phyloP scores from a whole-genome alignment of 164 flowering plant species.

The Hamamelis virginiana region DNA sequence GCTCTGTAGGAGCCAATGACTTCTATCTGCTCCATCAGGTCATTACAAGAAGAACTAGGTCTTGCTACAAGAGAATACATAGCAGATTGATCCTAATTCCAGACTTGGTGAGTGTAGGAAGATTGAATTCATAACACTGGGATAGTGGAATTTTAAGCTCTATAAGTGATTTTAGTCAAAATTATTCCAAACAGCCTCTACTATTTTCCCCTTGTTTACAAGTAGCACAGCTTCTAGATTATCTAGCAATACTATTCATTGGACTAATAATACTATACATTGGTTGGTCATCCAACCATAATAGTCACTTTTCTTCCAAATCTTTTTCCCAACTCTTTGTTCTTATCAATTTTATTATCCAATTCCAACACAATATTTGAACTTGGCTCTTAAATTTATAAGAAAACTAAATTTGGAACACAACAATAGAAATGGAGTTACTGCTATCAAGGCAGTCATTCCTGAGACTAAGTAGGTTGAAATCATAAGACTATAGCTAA shows the following conservation, averaged over 20 bases:
- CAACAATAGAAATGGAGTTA: too few relatives aligned
- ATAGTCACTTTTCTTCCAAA: background rate
- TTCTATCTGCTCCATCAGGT: constrained; percentile 24
- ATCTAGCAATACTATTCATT: background rate
- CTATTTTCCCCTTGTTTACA: too few relatives aligned
- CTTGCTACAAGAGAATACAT: background rate
- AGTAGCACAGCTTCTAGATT: background rate
- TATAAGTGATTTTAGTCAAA: too few relatives aligned
- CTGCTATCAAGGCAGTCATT: too few relatives aligned
- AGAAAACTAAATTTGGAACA: too few relatives aligned
- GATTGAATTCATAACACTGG: background rate
- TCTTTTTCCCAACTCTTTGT: background rate
- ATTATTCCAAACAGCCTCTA: too few relatives aligned
- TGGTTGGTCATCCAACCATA: background rate
- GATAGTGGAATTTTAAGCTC: too few relatives aligned
- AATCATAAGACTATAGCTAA: background rate
- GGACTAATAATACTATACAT: background rate
- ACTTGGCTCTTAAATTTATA: too few relatives aligned
- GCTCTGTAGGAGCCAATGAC: constrained; percentile 38
- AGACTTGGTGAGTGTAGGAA: background rate
- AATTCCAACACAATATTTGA: background rate
- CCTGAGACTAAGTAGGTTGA: background rate
- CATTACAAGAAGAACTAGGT: background rate
- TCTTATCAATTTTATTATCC: background rate
- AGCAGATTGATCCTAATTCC: too few relatives aligned